Evolutionary conservation across 352 stramenopile genomes (phyloP).

Genomic region (Globisporangium paddicum): DNA sequence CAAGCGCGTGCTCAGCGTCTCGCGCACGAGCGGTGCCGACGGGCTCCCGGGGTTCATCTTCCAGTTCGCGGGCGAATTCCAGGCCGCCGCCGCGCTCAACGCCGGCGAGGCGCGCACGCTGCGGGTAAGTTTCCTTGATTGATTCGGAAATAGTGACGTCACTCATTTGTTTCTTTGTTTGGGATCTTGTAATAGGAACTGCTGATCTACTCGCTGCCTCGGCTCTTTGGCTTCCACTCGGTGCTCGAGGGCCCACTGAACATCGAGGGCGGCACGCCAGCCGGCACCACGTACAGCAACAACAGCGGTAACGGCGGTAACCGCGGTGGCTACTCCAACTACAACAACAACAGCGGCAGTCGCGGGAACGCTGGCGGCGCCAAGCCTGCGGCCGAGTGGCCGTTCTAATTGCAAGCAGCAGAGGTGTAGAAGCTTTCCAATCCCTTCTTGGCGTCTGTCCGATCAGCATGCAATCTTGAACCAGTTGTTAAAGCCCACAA

Average conservation of each 20-base stretch:
- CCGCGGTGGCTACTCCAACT: slow-evolving; percentile 19
- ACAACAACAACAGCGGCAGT: slow-evolving; percentile 23
- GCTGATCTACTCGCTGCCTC: slow-evolving; percentile 71
- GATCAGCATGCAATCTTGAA: background rate
- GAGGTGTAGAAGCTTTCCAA: background rate
- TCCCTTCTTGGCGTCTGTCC: background rate
- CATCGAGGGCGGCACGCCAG: slow-evolving; percentile 30
- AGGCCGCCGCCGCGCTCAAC: slow-evolving; percentile 56
- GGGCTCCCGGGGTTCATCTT: slow-evolving; percentile 53
- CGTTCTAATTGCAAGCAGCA: slow-evolving; percentile 39
- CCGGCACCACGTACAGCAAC: slow-evolving; percentile 20
- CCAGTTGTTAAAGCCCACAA: too few relatives aligned
- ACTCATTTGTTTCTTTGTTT: background rate
- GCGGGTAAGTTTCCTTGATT: slow-evolving; percentile 15
- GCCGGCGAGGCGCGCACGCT: slow-evolving; percentile 63
- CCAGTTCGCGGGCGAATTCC: slow-evolving; percentile 43
- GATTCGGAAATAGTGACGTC: background rate
- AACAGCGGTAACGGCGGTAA: slow-evolving; percentile 25
- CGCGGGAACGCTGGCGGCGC: slow-evolving; percentile 8
- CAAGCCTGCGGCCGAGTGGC: slow-evolving; percentile 65
- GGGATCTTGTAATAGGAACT: slow-evolving; percentile 41
- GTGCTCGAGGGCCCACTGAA: slow-evolving; percentile 66
- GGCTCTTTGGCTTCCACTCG: slow-evolving; percentile 73
- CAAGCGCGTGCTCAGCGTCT: slow-evolving; percentile 45
- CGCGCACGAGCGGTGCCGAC: slow-evolving; percentile 33